Base-by-base conservation (phyloP, 2,329 filamentous ascomycete species). In the Penicillium griseofulvum region DNA sequence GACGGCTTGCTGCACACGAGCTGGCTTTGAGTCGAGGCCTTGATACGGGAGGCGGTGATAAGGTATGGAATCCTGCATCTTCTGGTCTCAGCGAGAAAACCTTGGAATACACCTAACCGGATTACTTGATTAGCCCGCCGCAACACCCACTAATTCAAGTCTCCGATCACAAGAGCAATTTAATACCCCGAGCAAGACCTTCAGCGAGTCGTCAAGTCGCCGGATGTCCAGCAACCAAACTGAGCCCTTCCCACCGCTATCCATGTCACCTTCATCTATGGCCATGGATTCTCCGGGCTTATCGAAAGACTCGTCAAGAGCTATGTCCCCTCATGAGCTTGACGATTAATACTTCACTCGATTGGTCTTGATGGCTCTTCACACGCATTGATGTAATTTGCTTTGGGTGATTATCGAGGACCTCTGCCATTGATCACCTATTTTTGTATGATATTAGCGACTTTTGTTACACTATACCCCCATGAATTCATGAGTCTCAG, bases 21-120 rank as follows among this genome's bases (percentile, higher is more conserved):
- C 67, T 87, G 19, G 85, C 85, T 10, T 62, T 79, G 11, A 77
- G 78, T 55, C 77, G 81, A 28, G 85, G 85, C 1, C 66, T 87
- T 16, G 61, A 67, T 46, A 61, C 61, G 14, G 54, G 59, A 22
- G 62, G 63, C 33, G 51, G 45, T 36, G 45, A 68, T 46, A 62
- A 66, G 67, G 74, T 76, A 67, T 52, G 61, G 28, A 12, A 51
- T 41, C 19, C 19, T 26, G 14, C 24, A 24, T 4, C 1, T 10
- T 26, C 8, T 12, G 2, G 43, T 38, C 29, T 5, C 5, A 2
- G 7, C 3, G 19, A 17, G n/a, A 14, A 10, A 53, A 28, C n/a
- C n/a, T n/a, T n/a, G n/a, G n/a, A n/a, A n/a, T 39, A 45, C 22
- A 37, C 34, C 54, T 59, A 37, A 60, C 48, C 26, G 29, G 2